Evolutionary conservation across 257 asterid genomes (phyloP), one percentile per base, ranked within the genome.

Genomic region (Solanum arcanum): DNA sequence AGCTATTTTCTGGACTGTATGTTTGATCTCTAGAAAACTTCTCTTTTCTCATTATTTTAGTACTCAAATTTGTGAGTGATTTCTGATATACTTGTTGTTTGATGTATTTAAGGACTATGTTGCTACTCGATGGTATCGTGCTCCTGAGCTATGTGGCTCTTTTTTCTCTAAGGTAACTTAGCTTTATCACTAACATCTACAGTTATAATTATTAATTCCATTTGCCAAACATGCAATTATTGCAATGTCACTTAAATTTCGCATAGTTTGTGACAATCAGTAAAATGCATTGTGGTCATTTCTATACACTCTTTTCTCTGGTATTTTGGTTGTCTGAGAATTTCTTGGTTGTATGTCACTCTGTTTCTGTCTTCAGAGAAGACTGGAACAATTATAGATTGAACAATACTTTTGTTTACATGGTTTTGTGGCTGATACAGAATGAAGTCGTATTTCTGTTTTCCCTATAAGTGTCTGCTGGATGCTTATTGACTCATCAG

Each of bases 91-190:
- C 66, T 78, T 78, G 42, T 84, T 37, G 42, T 62, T 76, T 42
- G 66, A 87, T 85, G 86, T 74, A 42, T 86, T 92, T 87, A 91
- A 96, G 99, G 99, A 96, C 91, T 96, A 96, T 89, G 99, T 96
- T 83, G 99, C 99, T 86, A 96, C 98, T 84, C 93, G 98, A 86
- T 96, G 99, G 99, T 96, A 95, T 86, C 97, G 98, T 86, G 99
- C 99, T 90, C 99, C 99, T 64, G 99, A 96, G 92, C 91, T 95
- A 89, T 96, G 99, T 60, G 99, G 99, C 83, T 96, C 99, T 74
- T 96, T 96, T 91, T 96, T 96, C 92, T 95, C 99, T 16, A 96
- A 96, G 91, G 99, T 96, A 95, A 93, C 95, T 89, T 76, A 47
- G 69, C 86, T 69, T 62, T 86, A 13, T 31, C 69, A 62, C 29